These are phyloP conservation scores for Didymella pomorum DNA, from an alignment of 2,329 filamentous ascomycete genomes.

Conservation along the genomic window DNA sequence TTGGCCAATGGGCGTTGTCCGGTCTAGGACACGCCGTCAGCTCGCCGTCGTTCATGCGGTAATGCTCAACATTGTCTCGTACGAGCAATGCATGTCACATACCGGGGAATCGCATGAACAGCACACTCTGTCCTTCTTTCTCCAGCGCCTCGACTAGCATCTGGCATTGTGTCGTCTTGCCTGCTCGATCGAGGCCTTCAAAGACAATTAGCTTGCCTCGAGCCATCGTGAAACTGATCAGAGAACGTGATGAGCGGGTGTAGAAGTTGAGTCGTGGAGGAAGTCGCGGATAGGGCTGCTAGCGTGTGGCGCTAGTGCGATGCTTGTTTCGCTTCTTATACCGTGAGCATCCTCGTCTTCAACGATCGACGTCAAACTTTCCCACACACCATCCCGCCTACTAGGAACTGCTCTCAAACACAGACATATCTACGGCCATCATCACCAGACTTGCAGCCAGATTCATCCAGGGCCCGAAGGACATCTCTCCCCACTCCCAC, in stretches of 20 bases:
- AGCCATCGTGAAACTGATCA: constrained; percentile 38
- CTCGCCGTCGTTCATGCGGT: not conserved
- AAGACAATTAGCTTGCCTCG: constrained; percentile 82
- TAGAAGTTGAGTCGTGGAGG: not conserved
- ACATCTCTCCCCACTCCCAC: too few species aligned
- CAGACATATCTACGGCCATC: not conserved
- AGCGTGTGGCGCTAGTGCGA: constrained; percentile 7
- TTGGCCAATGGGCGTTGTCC: constrained; percentile 82
- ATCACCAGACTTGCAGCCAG: not conserved
- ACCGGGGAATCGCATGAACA: constrained; percentile 73
- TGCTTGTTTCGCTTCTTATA: constrained; percentile 7
- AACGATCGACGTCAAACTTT: not conserved
- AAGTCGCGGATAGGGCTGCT: constrained; percentile 15
- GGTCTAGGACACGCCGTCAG: constrained; percentile 63
- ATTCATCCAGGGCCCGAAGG: too few species aligned
- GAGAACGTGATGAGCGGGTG: not conserved
- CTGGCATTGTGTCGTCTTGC: constrained; percentile 90
- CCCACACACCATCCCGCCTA: not conserved
- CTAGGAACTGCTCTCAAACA: not conserved
- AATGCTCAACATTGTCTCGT: not conserved
- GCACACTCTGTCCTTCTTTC: constrained; percentile 60
- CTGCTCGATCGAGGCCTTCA: constrained; percentile 88
- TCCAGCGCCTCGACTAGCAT: constrained; percentile 66
- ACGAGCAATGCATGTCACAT: constrained; percentile 14
- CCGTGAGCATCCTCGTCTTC: not conserved